phyloP scores from a whole-genome alignment of 1,284 basidiomycete species.

The Ustilago tritici region DNA sequence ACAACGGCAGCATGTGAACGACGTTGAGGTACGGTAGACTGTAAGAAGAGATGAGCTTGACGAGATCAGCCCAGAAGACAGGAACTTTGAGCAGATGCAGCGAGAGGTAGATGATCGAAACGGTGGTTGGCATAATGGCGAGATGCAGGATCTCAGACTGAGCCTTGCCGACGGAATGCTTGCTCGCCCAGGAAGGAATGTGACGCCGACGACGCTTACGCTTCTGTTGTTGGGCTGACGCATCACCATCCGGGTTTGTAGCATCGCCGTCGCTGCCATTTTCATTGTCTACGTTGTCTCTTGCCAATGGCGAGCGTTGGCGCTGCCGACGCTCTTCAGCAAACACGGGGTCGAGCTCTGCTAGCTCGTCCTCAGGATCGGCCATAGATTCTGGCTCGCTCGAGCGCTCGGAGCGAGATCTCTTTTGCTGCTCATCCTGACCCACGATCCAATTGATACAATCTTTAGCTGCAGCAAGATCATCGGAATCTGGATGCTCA shows the following conservation, averaged over 20 bases:
- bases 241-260: neutral
- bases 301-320: constrained; percentile 18
- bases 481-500: constrained; percentile 24
- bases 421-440: constrained; percentile 18
- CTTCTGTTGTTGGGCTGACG: neutral
- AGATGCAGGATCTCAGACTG: constrained; percentile 36
- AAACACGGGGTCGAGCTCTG: constrained; percentile 49
- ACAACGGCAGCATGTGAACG: constrained; percentile 76
- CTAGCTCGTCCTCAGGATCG: constrained; percentile 46
- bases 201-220: constrained; percentile 17
- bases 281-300: neutral
- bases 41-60: constrained; percentile 76
- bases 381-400: constrained; percentile 35
- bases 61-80: constrained; percentile 52
- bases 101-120: constrained; percentile 57
- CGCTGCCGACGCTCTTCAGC: constrained; percentile 35
- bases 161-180: constrained; percentile 26
- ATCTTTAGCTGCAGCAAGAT: constrained; percentile 31
- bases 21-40: constrained; percentile 86
- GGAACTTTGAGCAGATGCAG: constrained; percentile 56
- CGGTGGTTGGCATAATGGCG: constrained; percentile 39
- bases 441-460: constrained; percentile 46
- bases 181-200: constrained; percentile 34
- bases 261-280: neutral
- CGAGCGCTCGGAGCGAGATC: constrained; percentile 18